A percentile compares a stretch with the other conserved stretches of the same genome.
Conservation (phyloP, 352 stramenopile species). For the Discostella stelligera region DNA sequence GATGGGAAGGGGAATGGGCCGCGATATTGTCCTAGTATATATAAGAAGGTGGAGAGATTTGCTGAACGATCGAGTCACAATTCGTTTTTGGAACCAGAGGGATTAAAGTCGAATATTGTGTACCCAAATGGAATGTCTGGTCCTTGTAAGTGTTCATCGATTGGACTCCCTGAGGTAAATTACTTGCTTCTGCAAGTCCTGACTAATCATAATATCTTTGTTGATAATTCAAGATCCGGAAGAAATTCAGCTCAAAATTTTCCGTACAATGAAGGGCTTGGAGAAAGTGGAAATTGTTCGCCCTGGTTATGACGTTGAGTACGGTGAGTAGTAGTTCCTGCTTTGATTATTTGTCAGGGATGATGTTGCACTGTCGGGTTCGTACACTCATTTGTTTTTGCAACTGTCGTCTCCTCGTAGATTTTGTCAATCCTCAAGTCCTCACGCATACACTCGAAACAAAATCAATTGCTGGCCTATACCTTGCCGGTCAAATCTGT, state of each 20-base stretch:
- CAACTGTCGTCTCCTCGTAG: slow-evolving; percentile 37
- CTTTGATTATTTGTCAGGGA: not conserved
- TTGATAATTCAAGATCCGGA: slow-evolving; percentile 80
- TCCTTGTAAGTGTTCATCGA: slow-evolving; percentile 54
- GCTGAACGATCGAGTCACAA: slow-evolving; percentile 85
- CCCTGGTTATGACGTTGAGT: slow-evolving; percentile 99
- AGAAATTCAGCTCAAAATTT: slow-evolving; percentile 92
- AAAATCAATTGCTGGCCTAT: slow-evolving; percentile 90
- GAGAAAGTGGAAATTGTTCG: slow-evolving; percentile 93
- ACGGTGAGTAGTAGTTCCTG: slow-evolving; percentile 58
- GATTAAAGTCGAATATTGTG: slow-evolving; percentile 93
- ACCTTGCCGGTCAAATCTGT: slow-evolving; percentile 97
- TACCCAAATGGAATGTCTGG: slow-evolving; percentile 97
- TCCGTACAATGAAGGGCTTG: slow-evolving; percentile 93
- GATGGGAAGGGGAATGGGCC: slow-evolving; percentile 86
- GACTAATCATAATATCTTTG: slow-evolving; percentile 11
- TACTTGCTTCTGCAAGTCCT: not conserved
- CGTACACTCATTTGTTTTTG: not conserved
- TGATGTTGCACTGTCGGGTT: not conserved
- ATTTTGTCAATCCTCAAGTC: slow-evolving; percentile 94
- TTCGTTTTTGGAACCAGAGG: slow-evolving; percentile 98
- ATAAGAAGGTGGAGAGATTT: slow-evolving; percentile 92
- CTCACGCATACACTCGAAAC: slow-evolving; percentile 93
- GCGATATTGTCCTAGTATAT: slow-evolving; percentile 97
- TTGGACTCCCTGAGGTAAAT: not conserved